Evolutionary conservation across 805 yeast genomes (phyloP), one percentile per base, ranked within the genome.

Genomic region (Yarrowia osloensis): DNA sequence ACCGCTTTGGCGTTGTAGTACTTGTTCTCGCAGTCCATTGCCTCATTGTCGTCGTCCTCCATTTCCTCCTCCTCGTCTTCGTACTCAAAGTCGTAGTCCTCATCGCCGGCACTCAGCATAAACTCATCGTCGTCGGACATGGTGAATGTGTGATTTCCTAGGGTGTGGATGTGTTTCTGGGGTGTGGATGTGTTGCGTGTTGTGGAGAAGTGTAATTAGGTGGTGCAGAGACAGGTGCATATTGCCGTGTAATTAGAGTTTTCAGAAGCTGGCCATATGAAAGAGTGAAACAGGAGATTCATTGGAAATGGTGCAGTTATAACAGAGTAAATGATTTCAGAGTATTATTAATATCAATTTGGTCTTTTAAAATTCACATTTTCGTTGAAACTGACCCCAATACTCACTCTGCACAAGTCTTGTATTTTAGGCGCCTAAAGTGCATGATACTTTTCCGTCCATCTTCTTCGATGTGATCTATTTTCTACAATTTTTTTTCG

Each of bases 121-220:
- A 76, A 77, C 67, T 77, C 80, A 44, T 77, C 79, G 46, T 75
- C 76, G 70, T 77, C 79, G 22, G 78, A 75, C 79, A 77, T 76
- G 11, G 13, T 57, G n/a, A n/a, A n/a, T n/a, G n/a, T n/a, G n/a
- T n/a, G n/a, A n/a, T n/a, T n/a, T n/a, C n/a, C n/a, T n/a, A n/a
- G n/a, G n/a, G 39, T 35, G 28, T 17, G 17, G 21, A 47, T 21
- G n/a, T 4, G 9, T 22, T 19, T 21, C 12, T 40, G 17, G 15
- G 24, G 46, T 19, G 24, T 15, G 28, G 15, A 28, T 50, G 55
- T 19, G 57, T 21, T 24, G 61, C 13, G 61, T 54, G 28, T 29
- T 52, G 59, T 52, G 42, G 59, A 24, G 61, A 35, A 37, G 61
- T 35, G 44, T 54, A 54, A 54, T 54, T 54, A 54, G 61, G 44